These are phyloP conservation scores for Cercospora berteroae DNA, from an alignment of 2,329 filamentous ascomycete genomes.

Conservation along the genomic window DNA sequence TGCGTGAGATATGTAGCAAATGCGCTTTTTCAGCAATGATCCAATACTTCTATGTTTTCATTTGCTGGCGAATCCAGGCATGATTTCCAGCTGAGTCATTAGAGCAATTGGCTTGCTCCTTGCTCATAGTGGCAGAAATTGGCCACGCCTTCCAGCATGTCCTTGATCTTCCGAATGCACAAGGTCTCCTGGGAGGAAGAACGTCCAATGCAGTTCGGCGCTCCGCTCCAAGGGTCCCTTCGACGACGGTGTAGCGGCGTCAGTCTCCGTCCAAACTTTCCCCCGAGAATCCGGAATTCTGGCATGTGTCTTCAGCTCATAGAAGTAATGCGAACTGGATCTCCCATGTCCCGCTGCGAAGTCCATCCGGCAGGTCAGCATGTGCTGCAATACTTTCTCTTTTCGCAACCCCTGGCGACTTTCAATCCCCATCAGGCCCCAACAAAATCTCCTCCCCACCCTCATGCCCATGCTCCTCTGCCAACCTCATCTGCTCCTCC, in stretches of 20 bases:
- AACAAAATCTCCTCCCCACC: conserved; percentile 15
- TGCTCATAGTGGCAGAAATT: neutral
- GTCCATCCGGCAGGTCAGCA: no score
- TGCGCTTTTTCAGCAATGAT: no score
- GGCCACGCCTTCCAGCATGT: neutral
- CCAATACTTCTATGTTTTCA: neutral
- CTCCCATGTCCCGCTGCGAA: no score
- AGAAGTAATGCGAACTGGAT: no score
- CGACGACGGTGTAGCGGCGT: no score
- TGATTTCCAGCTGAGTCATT: neutral
- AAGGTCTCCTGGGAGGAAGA: no score
- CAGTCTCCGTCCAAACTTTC: no score
- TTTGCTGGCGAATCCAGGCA: neutral
- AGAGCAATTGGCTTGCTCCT: neutral
- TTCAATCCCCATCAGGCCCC: conserved; percentile 12
- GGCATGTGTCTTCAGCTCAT: neutral
- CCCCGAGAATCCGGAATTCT: neutral
- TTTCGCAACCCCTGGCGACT: neutral
- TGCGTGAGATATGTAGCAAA: neutral
- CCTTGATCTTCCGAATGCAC: neutral
- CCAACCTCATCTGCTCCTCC: conserved; percentile 25
- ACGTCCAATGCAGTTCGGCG: no score
- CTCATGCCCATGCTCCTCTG: conserved; percentile 26
- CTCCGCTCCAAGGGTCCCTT: no score
- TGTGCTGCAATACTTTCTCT: neutral